Base-by-base conservation (phyloP, 1,139 yeast species). In the Kurtzmaniella quercitrusa region DNA sequence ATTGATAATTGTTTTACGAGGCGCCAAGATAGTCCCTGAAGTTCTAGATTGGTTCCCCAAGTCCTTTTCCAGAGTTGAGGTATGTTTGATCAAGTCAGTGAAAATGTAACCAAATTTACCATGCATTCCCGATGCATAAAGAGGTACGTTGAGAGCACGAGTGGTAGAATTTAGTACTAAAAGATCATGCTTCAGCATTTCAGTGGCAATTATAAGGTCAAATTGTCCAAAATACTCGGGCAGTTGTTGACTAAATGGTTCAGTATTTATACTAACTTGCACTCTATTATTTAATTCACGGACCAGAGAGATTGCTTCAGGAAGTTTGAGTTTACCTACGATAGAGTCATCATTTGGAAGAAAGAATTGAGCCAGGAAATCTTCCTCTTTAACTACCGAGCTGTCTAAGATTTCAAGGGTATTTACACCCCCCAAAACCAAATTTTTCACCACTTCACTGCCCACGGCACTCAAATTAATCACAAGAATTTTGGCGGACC, bases 351-450 rank as follows among this genome's bases (percentile, higher is more conserved):
- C 75, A 36, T 72, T 72, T 10, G 79, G 78, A n/a, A 89, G 59
- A 56, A 90, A 89, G 62, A 91, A 90, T 57, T 91, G 95, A 1
- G 85, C 75, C 4, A 82, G 81, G 46, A 87, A 74, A 56, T 90
- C 96, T 37, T 75, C 79, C 36, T 76, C 85, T 1, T 63, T 57
- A 0, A 89, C 79, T 0, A 44, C 51, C 3, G 82, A 66, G 25
- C 66, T 55, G 63, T 93, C 98, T 48, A 85, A 62, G 1, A 93
- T 69, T 21, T 86, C 85, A 33, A 93, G 65, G 1, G 85, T 69
- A 11, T 95, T 95, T 45, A 93, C 71, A 2, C 98, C 98, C 29
- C 96, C 95, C 37, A 93, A 73, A 12, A 88, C 93, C 43, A 93
- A 65, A 62, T 91, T 91, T 63, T 93, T 93, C 37, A 85, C 82